These are phyloP conservation scores for Trypanosomatidae sp. DNA, from an alignment of 208 protist species.

Conservation along the genomic window DNA sequence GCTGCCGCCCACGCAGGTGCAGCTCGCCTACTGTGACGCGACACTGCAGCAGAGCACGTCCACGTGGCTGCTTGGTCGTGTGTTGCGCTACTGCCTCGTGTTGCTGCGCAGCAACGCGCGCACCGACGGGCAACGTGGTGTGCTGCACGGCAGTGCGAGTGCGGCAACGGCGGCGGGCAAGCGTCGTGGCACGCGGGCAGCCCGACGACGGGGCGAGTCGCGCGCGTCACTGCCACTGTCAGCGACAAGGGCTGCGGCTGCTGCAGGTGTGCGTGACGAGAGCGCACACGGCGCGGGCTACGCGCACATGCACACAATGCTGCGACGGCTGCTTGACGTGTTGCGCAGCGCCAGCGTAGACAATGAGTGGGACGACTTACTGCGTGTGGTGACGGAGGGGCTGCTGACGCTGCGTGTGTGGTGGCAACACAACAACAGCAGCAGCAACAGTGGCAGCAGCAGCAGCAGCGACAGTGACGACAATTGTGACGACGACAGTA, in stretches of 20 bases:
- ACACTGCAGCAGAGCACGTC: conserved; percentile 43
- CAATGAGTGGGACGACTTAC: conserved; percentile 67
- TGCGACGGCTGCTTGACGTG: conserved; percentile 15
- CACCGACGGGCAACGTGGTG: too few relatives aligned
- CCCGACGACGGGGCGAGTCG: too few relatives aligned
- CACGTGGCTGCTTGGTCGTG: conserved; percentile 54
- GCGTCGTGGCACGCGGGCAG: too few relatives aligned
- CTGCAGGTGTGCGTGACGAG: too few relatives aligned
- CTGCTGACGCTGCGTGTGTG: conserved; percentile 42
- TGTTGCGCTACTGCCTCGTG: conserved; percentile 40
- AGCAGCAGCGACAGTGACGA: background rate
- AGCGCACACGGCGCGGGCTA: conserved; percentile 3
- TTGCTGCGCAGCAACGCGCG: conserved; percentile 16
- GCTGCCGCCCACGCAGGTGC: conserved; percentile 28
- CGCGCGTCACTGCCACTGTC: too few relatives aligned
- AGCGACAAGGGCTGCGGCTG: too few relatives aligned
- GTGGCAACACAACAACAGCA: background rate
- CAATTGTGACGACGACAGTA: background rate
- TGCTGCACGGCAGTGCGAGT: too few relatives aligned
- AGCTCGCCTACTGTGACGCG: conserved; percentile 49
- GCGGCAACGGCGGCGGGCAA: too few relatives aligned
- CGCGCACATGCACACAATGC: conserved; percentile 8
- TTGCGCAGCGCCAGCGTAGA: conserved; percentile 40
- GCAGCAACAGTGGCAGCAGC: background rate
- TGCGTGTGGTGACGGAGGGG: conserved; percentile 43